Evolutionary conservation across 1,284 basidiomycete genomes (phyloP), one percentile per base, ranked within the genome.

Genomic region (Dichomitus squalens): DNA sequence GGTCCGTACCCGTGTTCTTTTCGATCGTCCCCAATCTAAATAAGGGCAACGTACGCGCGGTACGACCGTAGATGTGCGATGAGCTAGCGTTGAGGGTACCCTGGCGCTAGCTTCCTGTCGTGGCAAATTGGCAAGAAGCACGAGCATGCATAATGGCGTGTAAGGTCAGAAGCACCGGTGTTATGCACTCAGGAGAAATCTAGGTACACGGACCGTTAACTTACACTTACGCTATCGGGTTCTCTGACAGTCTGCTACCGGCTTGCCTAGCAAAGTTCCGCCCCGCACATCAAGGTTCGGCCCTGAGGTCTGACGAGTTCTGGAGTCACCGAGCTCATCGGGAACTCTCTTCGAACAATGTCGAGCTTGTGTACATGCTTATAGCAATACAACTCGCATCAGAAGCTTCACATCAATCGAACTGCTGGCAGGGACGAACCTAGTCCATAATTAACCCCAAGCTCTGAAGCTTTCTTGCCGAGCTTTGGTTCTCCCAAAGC

Each of bases 401-500:
- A 21, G 41, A 43, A 44, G 27, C 38, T 31, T 41, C 21, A 31
- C 16, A 38, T 49, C 29, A 25, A 43, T n/a, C n/a, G n/a, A 14
- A 27, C 9, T 48, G 53, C 58, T 56, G 31, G 53, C 53, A 47
- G 36, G 29, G 36, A 36, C 41, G 48, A 20, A 49, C 44, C 31
- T 44, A 23, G 57, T 51, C 47, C 53, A 52, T 41, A 56, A 58
- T 34, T 23, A 34, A 41, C 41, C 29, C 52, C 60, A 11, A 52
- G 53, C 50, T 31, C 29, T 31, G 29, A 31, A 31, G 49, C 40
- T 41, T 43, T 52, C 44, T 18, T 34, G 55, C 55, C 49, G 55
- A 39, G 40, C 57, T 62, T 57, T 62, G 57, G 46, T 55, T 14
- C 33, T 52, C 54, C 60, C 52, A 40, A 57, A 55, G 7, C 12